Evolutionary conservation across 352 stramenopile genomes (phyloP).

Genomic region (Peronospora farinosa): DNA sequence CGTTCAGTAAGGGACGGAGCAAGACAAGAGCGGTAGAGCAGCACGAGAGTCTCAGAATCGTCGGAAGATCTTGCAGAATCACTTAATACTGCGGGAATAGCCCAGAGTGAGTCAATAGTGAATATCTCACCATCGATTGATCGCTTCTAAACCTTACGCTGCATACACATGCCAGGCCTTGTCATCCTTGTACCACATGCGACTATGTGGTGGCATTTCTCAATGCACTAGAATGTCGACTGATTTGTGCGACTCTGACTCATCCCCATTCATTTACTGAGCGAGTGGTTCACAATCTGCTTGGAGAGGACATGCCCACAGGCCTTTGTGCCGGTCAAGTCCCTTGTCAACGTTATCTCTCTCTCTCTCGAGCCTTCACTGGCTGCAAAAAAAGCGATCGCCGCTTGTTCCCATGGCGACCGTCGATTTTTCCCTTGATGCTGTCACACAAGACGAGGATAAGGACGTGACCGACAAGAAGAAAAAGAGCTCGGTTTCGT

Average conservation of each 20-base stretch:
- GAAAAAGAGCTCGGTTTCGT: not conserved
- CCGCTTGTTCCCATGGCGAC: constrained; percentile 9
- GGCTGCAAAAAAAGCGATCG: not conserved
- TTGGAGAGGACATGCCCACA: constrained; percentile 22
- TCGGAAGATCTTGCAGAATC: constrained; percentile 8
- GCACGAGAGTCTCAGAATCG: constrained; percentile 1
- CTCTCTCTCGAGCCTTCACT: too few relatives aligned
- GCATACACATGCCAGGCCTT: too few relatives aligned
- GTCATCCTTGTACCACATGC: too few relatives aligned
- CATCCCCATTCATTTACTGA: not conserved
- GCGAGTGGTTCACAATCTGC: constrained; percentile 26
- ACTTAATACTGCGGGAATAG: constrained; percentile 3
- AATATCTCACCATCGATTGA: constrained; percentile 9
- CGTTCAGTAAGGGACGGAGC: constrained; percentile 39
- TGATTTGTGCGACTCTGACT: not conserved
- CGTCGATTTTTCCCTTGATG: constrained; percentile 2
- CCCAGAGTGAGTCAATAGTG: constrained; percentile 22
- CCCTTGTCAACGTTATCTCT: too few relatives aligned
- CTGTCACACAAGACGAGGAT: constrained; percentile 1
- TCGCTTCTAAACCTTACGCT: too few relatives aligned
- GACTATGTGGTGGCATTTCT: too few relatives aligned
- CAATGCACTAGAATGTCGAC: too few relatives aligned
- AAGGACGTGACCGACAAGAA: constrained; percentile 1
- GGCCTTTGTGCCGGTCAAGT: constrained; percentile 7
- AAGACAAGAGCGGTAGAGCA: not conserved